phyloP scores from a whole-genome alignment of 2,329 filamentous ascomycete species.

The Colletotrichum cuscutae region DNA sequence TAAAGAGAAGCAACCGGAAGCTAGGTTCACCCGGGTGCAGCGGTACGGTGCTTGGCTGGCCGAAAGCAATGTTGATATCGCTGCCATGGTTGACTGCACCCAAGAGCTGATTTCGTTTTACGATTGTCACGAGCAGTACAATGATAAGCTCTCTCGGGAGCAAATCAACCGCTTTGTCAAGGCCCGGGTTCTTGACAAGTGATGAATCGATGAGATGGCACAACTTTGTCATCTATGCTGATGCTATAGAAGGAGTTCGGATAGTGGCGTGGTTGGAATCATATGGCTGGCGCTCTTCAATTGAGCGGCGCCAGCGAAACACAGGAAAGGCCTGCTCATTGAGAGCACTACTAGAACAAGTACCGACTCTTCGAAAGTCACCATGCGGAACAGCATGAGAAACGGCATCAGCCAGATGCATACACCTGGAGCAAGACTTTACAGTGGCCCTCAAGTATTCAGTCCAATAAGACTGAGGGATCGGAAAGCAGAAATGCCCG shows the following conservation, averaged over 20 bases:
- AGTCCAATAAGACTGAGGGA: not conserved
- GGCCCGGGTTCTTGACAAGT: constrained; percentile 65
- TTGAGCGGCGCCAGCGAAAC: not conserved
- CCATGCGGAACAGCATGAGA: not conserved
- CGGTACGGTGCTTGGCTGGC: constrained; percentile 81
- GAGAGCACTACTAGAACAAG: not conserved
- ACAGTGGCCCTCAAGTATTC: not conserved
- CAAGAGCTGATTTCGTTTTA: constrained; percentile 94
- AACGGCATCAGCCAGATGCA: not conserved
- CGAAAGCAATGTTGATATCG: constrained; percentile 86
- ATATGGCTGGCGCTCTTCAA: not conserved
- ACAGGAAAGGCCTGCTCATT: not conserved
- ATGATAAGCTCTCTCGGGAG: constrained; percentile 68
- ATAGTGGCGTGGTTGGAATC: not conserved
- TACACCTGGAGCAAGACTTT: not conserved
- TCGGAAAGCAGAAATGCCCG: not conserved
- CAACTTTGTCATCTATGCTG: not conserved
- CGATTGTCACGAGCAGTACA: constrained; percentile 72
- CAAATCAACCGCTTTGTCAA: constrained; percentile 70
- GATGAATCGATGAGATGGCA: constrained; percentile 18
- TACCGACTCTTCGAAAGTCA: not conserved
- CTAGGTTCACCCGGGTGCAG: constrained; percentile 72
- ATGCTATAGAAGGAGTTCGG: not conserved
- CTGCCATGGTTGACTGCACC: constrained; percentile 86
- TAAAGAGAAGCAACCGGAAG: constrained; percentile 63